Base-by-base conservation (phyloP, 768 basidiomycete species). In the Suillus sp. region DNA sequence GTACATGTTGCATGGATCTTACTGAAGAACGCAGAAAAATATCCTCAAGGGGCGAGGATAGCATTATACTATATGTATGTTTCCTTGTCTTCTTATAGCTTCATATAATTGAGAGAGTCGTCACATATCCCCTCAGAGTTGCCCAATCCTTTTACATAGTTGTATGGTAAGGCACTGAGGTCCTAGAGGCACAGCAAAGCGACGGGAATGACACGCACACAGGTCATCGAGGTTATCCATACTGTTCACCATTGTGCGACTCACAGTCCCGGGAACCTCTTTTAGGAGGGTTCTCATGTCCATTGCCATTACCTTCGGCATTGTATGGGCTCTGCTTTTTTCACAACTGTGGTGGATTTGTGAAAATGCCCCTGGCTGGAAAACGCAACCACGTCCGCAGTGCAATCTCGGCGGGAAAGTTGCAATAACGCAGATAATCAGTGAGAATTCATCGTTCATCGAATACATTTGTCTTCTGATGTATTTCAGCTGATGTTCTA, bases 401-500 rank as follows among this genome's bases (percentile, higher is more conserved):
- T 48, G 47, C 47, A 14, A 25, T 25, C 47, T 48, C 47, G 47
- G 47, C 47, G 25, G 22, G 7, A 6, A 6, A 25, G 47, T 48
- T 14, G 47, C 47, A 13, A 48, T 48, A 48, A 25, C 47, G 22
- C 47, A 48, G 22, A 48, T 48, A 2, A 48, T 48, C 14, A 48
- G 47, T 48, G 25, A 48, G 47, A 2, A 6, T 13, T 8, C 13
- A 25, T 20, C 4, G 27, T 18, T 27, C 16, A 10, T 16, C 1
- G 9, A 30, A 50, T 18, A 30, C 9, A 48, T 9, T 22, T 4
- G 22, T 27, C 4, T 50, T 30, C 48, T 50, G 9, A 50, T 18
- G 62, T 38, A 7, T 61, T 64, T 30, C 61, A 86, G 84, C 84
- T 58, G 84, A 86, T 64, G 69, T 79, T 13, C 4, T 83, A 20